These are phyloP conservation scores for Trametes versicolor DNA, from an alignment of 1,284 basidiomycete genomes.

Conservation along the genomic window DNA sequence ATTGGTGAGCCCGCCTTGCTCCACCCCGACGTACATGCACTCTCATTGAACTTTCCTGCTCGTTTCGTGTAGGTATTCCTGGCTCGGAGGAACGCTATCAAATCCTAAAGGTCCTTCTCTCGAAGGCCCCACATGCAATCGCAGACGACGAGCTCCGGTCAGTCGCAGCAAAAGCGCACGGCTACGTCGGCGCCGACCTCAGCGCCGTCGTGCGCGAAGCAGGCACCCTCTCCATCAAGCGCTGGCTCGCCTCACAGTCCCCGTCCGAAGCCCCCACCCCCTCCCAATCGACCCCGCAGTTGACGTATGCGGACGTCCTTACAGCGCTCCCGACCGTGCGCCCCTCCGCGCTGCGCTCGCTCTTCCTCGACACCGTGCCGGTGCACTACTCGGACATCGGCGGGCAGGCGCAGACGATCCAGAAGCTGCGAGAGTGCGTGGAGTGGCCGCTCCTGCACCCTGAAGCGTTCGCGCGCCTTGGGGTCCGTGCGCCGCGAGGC, in stretches of 20 bases:
- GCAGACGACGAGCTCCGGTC: conserved; percentile 65
- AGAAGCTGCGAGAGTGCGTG: conserved; percentile 87
- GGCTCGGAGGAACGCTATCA: conserved; percentile 84
- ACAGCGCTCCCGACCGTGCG: conserved; percentile 82
- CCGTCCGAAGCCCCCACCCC: conserved; percentile 24
- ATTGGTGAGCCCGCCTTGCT: conserved; percentile 69
- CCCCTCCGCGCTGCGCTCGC: conserved; percentile 94
- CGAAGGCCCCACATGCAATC: conserved; percentile 83
- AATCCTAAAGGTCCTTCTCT: conserved; percentile 87
- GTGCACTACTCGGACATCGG: conserved; percentile 92
- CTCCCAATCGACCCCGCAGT: conserved; percentile 47
- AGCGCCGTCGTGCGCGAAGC: conserved; percentile 93
- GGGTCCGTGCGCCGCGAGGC: conserved; percentile 90
- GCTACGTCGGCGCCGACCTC: conserved; percentile 97
- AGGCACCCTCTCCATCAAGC: conserved; percentile 91
- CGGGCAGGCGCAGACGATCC: conserved; percentile 83
- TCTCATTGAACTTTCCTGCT: conserved; percentile 5
- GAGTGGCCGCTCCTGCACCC: conserved; percentile 96
- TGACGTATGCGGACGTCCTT: conserved; percentile 75
- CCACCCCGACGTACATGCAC: background rate
- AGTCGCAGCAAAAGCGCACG: conserved; percentile 87
- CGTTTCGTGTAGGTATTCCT: conserved; percentile 77
- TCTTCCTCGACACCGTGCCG: conserved; percentile 89
- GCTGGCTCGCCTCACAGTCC: conserved; percentile 62
- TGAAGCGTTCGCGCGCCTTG: conserved; percentile 87